Base-by-base conservation (phyloP, 805 yeast genomes). In the Lipomyces spencermartinsiae region DNA sequence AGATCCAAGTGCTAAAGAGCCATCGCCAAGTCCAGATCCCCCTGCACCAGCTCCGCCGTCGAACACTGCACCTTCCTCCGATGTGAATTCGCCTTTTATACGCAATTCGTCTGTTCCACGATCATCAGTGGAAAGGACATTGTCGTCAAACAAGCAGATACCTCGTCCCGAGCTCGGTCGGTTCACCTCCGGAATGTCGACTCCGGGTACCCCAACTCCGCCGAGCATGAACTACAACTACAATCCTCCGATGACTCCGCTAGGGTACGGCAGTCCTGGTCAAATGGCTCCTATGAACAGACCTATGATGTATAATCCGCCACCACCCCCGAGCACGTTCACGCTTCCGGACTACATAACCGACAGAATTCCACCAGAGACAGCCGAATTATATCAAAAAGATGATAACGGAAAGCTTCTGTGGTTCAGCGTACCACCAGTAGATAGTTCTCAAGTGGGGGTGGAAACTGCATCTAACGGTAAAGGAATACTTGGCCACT, bases 1-100 rank as follows among this genome's bases (percentile, higher is more conserved):
- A 49, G 87, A 88, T 71, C 87, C 87, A 56, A 87, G 89, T 65
- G 97, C 93, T 76, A 97, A 89, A 78, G 88, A 88, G 73, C 81
- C 87, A 0, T 79, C 86, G n/a, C 82, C 86, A 29, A 80, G 79
- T 49, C 80, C 81, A 73, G 71, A 79, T 2, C 57, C 68, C 29
- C 58, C 70, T 10, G 59, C 69, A n/a, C 67, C 70, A n/a, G 62
- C 43, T 14, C 64, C 63, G 10, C 66, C 65, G 33, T 60, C 65
- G 51, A 60, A 51, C 33, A 56, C 70, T 0, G 61, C 57, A 4
- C 67, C 54, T 3, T 64, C 66, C 6, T 66, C 64, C 14, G 61
- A 62, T 34, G 67, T 71, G 70, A 73, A 62, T 63, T 67, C 66
- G 67, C 77, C 70, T 6, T 58, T 46, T 31, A 12, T 62, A 10